phyloP scores from a whole-genome alignment of 257 asterid species.

The Jaltomata sinuosa region DNA sequence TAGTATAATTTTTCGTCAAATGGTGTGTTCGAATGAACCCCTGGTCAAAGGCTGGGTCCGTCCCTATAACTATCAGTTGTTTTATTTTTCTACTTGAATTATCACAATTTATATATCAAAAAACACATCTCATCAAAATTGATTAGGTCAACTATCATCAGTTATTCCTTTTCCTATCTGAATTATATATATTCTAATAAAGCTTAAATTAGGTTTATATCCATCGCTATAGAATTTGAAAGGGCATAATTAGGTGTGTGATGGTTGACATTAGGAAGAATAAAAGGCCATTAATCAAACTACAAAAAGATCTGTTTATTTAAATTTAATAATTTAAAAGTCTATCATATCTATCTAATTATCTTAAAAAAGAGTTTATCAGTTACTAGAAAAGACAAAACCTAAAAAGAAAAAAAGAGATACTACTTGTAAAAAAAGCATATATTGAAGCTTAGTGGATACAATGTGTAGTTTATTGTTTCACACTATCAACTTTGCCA shows the following conservation, averaged over 20 bases:
- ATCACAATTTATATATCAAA: too few species aligned
- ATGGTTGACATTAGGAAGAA: neutral
- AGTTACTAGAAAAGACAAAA: neutral
- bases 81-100: too few species aligned
- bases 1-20: too few species aligned
- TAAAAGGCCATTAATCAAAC: neutral
- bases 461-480: slow-evolving; percentile 16
- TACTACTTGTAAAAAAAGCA: neutral
- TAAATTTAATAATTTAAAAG: neutral
- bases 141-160: too few species aligned
- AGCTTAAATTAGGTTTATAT: neutral
- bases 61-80: too few species aligned
- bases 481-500: neutral
- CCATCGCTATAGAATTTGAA: slow-evolving; percentile 4
- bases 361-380: neutral
- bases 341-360: neutral
- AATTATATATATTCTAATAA: too few species aligned
- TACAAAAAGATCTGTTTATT: neutral
- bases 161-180: too few species aligned
- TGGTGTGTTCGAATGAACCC: too few species aligned
- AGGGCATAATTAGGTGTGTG: neutral
- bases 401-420: neutral
- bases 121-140: too few species aligned
- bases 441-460: slow-evolving; percentile 19
- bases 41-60: too few species aligned